phyloP scores from a whole-genome alignment of 1,284 basidiomycete species.

The Cutaneotrichosporon curvatum region DNA sequence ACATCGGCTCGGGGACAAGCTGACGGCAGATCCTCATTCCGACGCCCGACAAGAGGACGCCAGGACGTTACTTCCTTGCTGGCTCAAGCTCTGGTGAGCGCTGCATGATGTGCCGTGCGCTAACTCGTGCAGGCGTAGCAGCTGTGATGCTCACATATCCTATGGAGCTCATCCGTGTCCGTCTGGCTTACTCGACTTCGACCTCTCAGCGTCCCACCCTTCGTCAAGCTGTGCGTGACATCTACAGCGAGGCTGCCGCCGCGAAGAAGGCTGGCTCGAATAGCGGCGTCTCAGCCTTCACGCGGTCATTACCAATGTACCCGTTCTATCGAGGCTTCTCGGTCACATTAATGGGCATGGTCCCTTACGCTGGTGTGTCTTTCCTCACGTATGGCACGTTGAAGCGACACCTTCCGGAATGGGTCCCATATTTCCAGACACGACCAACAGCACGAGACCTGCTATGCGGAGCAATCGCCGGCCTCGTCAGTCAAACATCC shows the following conservation, averaged over 20 bases:
- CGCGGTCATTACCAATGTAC: slow-evolving; percentile 41
- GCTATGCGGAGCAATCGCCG: slow-evolving; percentile 80
- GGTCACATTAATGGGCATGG: slow-evolving; percentile 82
- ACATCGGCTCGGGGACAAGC: slow-evolving; percentile 27
- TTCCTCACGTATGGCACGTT: slow-evolving; percentile 89
- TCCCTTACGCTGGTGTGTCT: slow-evolving; percentile 93
- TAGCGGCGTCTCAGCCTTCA: slow-evolving; percentile 37
- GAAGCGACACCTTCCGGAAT: slow-evolving; percentile 54
- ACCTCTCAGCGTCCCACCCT: slow-evolving; percentile 55
- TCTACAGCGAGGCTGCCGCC: slow-evolving; percentile 46
- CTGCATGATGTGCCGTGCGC: neutral
- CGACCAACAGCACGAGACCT: slow-evolving; percentile 52
- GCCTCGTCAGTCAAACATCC: slow-evolving; percentile 78
- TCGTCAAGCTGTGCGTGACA: slow-evolving; percentile 55
- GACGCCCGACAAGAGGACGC: slow-evolving; percentile 68
- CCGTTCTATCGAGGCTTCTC: slow-evolving; percentile 87
- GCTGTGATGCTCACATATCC: slow-evolving; percentile 93
- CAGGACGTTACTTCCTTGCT: slow-evolving; percentile 72
- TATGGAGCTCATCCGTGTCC: slow-evolving; percentile 87
- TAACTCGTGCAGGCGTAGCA: slow-evolving; percentile 57
- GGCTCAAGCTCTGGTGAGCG: slow-evolving; percentile 74
- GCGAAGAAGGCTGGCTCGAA: neutral
- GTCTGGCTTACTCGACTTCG: slow-evolving; percentile 83
- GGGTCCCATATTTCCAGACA: slow-evolving; percentile 42
- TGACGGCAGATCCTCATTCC: slow-evolving; percentile 68